phyloP scores from a whole-genome alignment of 2,329 filamentous ascomycete genomes.

The Ilyonectria robusta region DNA sequence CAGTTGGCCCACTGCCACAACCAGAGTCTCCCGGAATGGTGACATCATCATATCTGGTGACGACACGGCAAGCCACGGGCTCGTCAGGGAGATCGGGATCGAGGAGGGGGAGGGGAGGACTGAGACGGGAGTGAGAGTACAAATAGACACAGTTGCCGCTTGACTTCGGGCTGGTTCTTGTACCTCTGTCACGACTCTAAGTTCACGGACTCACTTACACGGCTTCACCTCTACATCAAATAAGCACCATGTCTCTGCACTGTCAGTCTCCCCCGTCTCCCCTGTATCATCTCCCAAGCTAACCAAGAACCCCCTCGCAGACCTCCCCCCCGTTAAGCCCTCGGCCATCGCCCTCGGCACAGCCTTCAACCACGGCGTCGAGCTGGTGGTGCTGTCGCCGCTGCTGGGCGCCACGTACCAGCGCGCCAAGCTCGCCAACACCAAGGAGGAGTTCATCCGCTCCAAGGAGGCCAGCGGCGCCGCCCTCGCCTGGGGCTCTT shows the following conservation, averaged over 20 bases:
- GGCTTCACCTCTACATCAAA: slow-evolving; percentile 7
- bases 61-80: slow-evolving; percentile 50
- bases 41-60: slow-evolving; percentile 59
- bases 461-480: slow-evolving; percentile 93
- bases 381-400: slow-evolving; percentile 88
- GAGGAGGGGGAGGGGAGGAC: slow-evolving; percentile 21
- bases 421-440: slow-evolving; percentile 90
- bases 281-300: slow-evolving; percentile 15
- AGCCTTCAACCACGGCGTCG: slow-evolving; percentile 93
- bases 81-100: slow-evolving; percentile 46
- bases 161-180: slow-evolving; percentile 12
- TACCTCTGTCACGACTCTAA: slow-evolving; percentile 23
- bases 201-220: slow-evolving; percentile 16
- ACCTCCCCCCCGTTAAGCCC: slow-evolving; percentile 88
- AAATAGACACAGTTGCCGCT: slow-evolving; percentile 41
- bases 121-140: slow-evolving; percentile 35
- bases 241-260: slow-evolving; percentile 70
- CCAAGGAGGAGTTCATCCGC: slow-evolving; percentile 95
- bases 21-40: slow-evolving; percentile 51
- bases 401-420: slow-evolving; percentile 96
- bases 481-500: slow-evolving; percentile 90
- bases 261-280: slow-evolving; percentile 58
- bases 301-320: slow-evolving; percentile 50
- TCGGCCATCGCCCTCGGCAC: slow-evolving; percentile 97
- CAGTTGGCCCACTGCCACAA: slow-evolving; percentile 13